Conservation (phyloP, 2,329 filamentous ascomycete genomes). For the Ascochyta koolunga region DNA sequence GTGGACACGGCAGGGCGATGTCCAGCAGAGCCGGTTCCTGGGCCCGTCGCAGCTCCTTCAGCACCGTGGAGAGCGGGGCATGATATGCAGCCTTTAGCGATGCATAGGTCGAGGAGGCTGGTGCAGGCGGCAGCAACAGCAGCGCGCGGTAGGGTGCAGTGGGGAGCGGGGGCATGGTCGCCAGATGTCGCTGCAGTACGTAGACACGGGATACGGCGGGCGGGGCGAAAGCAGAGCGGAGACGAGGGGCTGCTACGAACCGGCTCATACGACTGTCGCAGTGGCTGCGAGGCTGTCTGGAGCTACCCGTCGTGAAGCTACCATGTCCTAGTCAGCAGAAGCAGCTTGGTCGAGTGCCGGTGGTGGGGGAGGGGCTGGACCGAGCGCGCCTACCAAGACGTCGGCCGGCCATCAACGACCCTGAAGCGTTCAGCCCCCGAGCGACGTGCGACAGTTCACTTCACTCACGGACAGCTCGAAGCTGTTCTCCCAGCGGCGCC, state of each 20-base stretch:
- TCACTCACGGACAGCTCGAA: constrained; percentile 7
- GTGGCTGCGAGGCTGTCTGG: background rate
- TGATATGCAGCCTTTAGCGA: constrained; percentile 53
- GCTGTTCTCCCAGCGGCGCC: constrained; percentile 21
- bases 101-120: constrained; percentile 47
- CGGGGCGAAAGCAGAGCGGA: background rate
- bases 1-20: constrained; percentile 67
- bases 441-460: constrained; percentile 1
- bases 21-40: constrained; percentile 55
- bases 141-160: constrained; percentile 37
- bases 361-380: constrained; percentile 6
- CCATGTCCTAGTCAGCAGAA: background rate
- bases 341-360: background rate
- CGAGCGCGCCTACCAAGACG: constrained; percentile 1
- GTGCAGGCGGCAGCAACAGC: constrained; percentile 54
- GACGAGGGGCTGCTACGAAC: constrained; percentile 4
- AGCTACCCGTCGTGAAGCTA: constrained; percentile 2
- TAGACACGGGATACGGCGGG: constrained; percentile 1
- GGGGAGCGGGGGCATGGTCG: constrained; percentile 37
- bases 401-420: constrained; percentile 3
- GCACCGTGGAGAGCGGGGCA: constrained; percentile 50
- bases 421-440: constrained; percentile 6
- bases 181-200: constrained; percentile 23
- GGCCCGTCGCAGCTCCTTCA: constrained; percentile 47
- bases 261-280: constrained; percentile 10